Evolutionary conservation across 768 basidiomycete species (phyloP), one percentile per base, ranked within the genome.

Genomic region (Russula dissimulans): DNA sequence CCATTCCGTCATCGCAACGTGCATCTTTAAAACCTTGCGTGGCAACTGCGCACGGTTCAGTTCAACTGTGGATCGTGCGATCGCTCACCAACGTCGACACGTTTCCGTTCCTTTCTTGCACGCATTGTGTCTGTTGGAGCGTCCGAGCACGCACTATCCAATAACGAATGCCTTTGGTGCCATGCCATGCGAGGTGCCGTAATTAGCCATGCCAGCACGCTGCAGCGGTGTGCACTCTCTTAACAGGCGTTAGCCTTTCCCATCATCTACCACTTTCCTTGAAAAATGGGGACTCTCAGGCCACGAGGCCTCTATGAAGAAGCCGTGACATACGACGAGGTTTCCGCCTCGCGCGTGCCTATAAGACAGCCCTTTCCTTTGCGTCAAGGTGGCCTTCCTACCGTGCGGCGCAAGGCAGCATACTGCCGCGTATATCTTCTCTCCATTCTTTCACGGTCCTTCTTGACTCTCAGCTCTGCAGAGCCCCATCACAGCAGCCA

Each of bases 221-320:
- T 6, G 36, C 39, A 46, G 32, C 41, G 12, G 56, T 57, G 50
- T 36, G 60, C 43, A 29, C 18, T 43, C 51, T 57, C 60, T 38
- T 38, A 47, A 57, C 51, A 42, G 56, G 38, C 39, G 11, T 47
- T 17, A 53, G 45, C 18, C 22, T 44, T 61, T 61, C 56, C 60
- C 60, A 56, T 52, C 60, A 45, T 57, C 60, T n/a, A 32, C 18
- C 17, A 32, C 31, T 34, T 51, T 48, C 42, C 60, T 57, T 41
- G 50, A 36, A 45, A 61, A 61, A 52, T 57, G 44, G 56, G 59
- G 60, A 50, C 34, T 47, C 56, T 18, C 56, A 42, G 31, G 56
- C 60, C 60, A 61, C 60, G 60, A 61, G 60, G 60, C 44, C 22
- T 32, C 56, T 52, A 52, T 61, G 41, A 56, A 51, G 60, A 61